Base-by-base conservation (phyloP, 257 asterid species). In the Solanum pinnatisectum region DNA sequence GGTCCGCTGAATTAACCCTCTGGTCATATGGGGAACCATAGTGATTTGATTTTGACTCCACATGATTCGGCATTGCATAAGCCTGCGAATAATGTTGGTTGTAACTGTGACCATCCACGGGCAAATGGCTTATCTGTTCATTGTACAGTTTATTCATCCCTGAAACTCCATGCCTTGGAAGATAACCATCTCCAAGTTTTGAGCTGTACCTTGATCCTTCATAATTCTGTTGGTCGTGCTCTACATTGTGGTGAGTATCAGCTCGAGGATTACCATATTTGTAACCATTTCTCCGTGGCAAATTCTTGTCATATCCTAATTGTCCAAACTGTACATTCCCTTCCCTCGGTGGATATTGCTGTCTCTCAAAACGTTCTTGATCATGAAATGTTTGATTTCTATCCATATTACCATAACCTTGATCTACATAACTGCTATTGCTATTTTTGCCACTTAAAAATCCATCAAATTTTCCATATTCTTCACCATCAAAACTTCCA, bases 21-120 rank as follows among this genome's bases (percentile, higher is more conserved):
- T 73, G 85, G 32, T 74, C 88, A 18, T 25, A 70, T 44, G 90
- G 86, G 6, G 77, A 87, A 49, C 90, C 92, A 87, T 89, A 90
- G 42, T 86, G 90, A 56, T 87, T 76, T 30, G 89, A 59, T 37
- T 87, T 92, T 8, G 89, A 90, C 87, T 91, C 94, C 90, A 88
- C 65, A 59, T 79, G 89, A 76, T 84, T 91, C 35, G 90, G 92
- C 52, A 63, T 87, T 33, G 86, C 91, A 87, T 84, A 77, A 40
- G 90, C 65, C 70, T 90, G 89, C 32, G 87, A 39, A 72, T 89
- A 88, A 56, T 88, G 92, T 63, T 84, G 86, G 86, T 81, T 86
- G 33, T 86, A 59, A 67, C 88, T 88, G 39, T 60, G 87, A 72
- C 59, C 87, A 59, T 87, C 93, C 20, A 52, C 20, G 27, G 91